phyloP scores from a whole-genome alignment of 495 filamentous ascomycete genomes.

The Cryomyces minteri region DNA sequence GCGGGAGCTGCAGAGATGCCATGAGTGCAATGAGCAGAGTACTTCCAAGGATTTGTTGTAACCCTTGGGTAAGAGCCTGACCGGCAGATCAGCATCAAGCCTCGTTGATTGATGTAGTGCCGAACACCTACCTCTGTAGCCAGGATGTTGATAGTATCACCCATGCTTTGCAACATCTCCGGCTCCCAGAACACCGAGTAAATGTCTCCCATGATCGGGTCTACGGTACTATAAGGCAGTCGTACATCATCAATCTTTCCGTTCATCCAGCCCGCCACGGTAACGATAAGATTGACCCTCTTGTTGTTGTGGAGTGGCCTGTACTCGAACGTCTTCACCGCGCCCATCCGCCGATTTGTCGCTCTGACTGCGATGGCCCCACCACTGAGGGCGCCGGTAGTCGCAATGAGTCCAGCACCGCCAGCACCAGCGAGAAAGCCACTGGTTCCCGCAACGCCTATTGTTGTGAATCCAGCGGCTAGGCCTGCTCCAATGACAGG shows the following conservation, averaged over 20 bases:
- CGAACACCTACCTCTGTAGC: conserved; percentile 65
- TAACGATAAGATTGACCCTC: conserved; percentile 87
- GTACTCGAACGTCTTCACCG: conserved; percentile 93
- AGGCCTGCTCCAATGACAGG: conserved; percentile 91
- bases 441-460: conserved; percentile 78
- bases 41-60: conserved; percentile 87
- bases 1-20: conserved; percentile 82
- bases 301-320: conserved; percentile 95
- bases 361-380: conserved; percentile 70
- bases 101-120: no score
- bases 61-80: conserved; percentile 81
- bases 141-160: conserved; percentile 93
- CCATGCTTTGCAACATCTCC: conserved; percentile 93
- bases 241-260: conserved; percentile 94
- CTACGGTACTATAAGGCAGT: conserved; percentile 84
- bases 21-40: conserved; percentile 80
- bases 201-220: conserved; percentile 94
- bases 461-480: conserved; percentile 86
- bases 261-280: conserved; percentile 95
- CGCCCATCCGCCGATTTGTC: conserved; percentile 68
- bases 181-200: conserved; percentile 98
- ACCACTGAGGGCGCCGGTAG: conserved; percentile 69
- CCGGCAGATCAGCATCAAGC: not conserved
- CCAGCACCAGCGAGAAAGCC: conserved; percentile 82
- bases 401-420: conserved; percentile 86